These are phyloP conservation scores for Coemansia sp. DNA, from an alignment of 192 early-diverging fungal species.

Conservation along the genomic window DNA sequence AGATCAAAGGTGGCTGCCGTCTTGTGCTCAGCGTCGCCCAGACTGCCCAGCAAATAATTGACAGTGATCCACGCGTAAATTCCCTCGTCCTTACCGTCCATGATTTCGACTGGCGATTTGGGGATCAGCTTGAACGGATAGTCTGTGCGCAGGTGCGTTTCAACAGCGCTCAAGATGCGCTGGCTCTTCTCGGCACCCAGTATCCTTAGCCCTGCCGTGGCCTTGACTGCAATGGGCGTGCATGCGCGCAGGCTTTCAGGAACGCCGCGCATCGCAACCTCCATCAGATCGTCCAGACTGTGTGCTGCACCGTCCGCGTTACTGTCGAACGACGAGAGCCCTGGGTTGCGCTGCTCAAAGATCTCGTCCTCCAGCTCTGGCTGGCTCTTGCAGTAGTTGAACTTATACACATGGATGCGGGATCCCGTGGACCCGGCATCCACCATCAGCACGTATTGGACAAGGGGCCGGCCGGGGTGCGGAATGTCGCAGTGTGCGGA, in stretches of 20 bases:
- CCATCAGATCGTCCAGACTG: conserved; percentile 76
- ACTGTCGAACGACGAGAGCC: conserved; percentile 71
- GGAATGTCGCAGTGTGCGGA: conserved; percentile 64
- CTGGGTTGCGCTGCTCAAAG: conserved; percentile 82
- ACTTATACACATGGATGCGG: conserved; percentile 95
- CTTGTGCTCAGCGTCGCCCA: conserved; percentile 58
- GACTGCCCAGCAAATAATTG: conserved; percentile 78
- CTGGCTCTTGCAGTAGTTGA: conserved; percentile 85
- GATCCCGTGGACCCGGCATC: conserved; percentile 97
- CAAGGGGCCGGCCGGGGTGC: conserved; percentile 66
- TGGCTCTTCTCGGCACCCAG: conserved; percentile 71
- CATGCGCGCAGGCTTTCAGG: conserved; percentile 69
- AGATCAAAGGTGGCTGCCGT: conserved; percentile 95
- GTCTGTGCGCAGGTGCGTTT: conserved; percentile 60
- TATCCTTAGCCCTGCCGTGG: conserved; percentile 90
- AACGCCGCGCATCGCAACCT: conserved; percentile 71
- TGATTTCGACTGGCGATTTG: conserved; percentile 77
- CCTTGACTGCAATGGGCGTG: conserved; percentile 93
- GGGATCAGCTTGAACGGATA: conserved; percentile 83
- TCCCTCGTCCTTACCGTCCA: conserved; percentile 97
- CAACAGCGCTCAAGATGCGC: conserved; percentile 72
- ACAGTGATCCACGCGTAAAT: conserved; percentile 99
- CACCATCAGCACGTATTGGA: conserved; percentile 92
- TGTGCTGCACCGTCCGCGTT: conserved; percentile 76
- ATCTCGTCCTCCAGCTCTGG: conserved; percentile 89